Evolutionary conservation across 257 asterid genomes (phyloP).

Genomic region (Mitragyna speciosa): DNA sequence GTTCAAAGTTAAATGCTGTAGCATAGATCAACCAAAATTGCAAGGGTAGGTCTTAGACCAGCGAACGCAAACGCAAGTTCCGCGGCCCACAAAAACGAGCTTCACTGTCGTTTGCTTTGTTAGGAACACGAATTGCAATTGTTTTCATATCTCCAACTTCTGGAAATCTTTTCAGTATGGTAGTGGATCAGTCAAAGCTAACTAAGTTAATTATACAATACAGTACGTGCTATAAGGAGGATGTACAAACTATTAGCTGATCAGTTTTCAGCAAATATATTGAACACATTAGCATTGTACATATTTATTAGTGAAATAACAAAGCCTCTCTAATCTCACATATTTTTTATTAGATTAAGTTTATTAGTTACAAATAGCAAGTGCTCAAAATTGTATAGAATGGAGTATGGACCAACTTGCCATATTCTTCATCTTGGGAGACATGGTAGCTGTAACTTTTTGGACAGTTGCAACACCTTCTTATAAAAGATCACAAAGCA

Average conservation of each 20-base stretch:
- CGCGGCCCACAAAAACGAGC: no score
- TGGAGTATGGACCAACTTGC: neutral
- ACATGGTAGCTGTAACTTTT: neutral
- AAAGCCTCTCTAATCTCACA: neutral
- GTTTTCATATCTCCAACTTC: neutral
- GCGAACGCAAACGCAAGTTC: neutral
- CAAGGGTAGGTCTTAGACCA: neutral
- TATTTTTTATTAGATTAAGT: no score
- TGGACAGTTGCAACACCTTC: neutral
- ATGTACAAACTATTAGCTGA: no score
- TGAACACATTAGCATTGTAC: neutral
- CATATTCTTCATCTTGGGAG: neutral
- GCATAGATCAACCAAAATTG: no score
- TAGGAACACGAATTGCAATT: no score
- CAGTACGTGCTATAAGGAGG: neutral
- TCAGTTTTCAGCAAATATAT: neutral
- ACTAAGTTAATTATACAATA: no score
- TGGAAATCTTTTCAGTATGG: neutral
- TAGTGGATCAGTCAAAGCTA: neutral
- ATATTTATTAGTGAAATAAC: neutral
- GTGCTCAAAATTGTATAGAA: no score
- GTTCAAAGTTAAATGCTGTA: no score
- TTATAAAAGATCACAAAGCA: neutral
- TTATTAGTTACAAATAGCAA: no score
- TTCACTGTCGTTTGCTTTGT: no score